These are phyloP conservation scores for Pilaira anomala DNA, from an alignment of 192 early-diverging fungal species.

Conservation along the genomic window DNA sequence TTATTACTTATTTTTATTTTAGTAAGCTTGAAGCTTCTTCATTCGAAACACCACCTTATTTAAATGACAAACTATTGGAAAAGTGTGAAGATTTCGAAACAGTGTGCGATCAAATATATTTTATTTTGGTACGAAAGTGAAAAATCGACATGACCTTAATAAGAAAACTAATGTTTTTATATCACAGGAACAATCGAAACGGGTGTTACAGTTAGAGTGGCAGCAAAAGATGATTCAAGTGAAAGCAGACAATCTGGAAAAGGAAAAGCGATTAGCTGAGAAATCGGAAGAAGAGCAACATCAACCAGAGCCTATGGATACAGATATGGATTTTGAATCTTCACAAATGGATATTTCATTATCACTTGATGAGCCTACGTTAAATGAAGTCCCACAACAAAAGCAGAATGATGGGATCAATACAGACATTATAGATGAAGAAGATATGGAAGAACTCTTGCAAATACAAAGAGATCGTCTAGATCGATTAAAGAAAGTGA, in stretches of 20 bases:
- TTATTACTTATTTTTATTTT: background rate
- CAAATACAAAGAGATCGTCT: slow-evolving; percentile 31
- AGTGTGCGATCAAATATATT: slow-evolving; percentile 38
- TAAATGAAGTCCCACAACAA: slow-evolving; percentile 6
- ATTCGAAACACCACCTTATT: slow-evolving; percentile 13
- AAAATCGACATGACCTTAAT: too few species aligned
- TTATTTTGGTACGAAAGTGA: slow-evolving; percentile 33
- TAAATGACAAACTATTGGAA: slow-evolving; percentile 16
- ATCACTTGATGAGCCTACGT: background rate
- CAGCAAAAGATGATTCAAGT: slow-evolving; percentile 15
- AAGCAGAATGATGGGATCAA: background rate
- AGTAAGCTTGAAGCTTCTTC: slow-evolving; percentile 15
- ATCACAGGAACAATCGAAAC: slow-evolving; percentile 34
- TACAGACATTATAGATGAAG: slow-evolving; percentile 20
- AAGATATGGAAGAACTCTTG: slow-evolving; percentile 33
- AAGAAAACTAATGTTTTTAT: background rate
- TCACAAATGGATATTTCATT: slow-evolving; percentile 19
- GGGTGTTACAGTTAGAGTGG: slow-evolving; percentile 25
- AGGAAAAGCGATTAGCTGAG: slow-evolving; percentile 10
- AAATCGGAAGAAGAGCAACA: slow-evolving; percentile 6
- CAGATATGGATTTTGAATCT: slow-evolving; percentile 4
- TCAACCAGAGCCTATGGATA: slow-evolving; percentile 10
- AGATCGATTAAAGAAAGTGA: slow-evolving; percentile 26
- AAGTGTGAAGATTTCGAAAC: slow-evolving; percentile 36
- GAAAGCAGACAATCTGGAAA: slow-evolving; percentile 16